Evolutionary conservation across 192 early-diverging fungal species (phyloP).

Genomic region (Coemansia sp.): DNA sequence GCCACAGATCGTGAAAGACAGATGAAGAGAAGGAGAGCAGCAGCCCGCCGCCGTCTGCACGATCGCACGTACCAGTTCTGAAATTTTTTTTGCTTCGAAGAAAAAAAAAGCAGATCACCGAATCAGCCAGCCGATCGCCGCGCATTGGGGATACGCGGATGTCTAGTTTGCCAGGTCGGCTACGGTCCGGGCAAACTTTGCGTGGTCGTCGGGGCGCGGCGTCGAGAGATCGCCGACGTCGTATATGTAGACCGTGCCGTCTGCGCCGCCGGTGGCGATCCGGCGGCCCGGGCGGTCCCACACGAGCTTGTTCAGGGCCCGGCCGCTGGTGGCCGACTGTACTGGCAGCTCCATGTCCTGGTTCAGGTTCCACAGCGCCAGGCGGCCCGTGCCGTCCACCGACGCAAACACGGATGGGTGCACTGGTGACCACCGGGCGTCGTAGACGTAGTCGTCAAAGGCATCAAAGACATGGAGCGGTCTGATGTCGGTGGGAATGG

Average conservation of each 20-base stretch:
- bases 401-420: constrained; percentile 92
- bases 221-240: constrained; percentile 83
- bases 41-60: too few species aligned
- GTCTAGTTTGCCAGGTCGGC: constrained; percentile 10
- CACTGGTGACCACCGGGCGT: constrained; percentile 95
- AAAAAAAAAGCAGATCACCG: neutral
- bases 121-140: too few species aligned
- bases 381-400: constrained; percentile 83
- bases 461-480: constrained; percentile 84
- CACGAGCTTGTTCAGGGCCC: constrained; percentile 86
- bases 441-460: constrained; percentile 94
- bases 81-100: neutral
- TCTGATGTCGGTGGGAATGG: constrained; percentile 43
- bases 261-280: constrained; percentile 74
- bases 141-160: too few species aligned
- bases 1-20: neutral
- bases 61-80: too few species aligned
- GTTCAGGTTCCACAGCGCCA: constrained; percentile 95
- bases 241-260: constrained; percentile 81
- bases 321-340: constrained; percentile 40
- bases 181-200: constrained; percentile 26
- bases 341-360: constrained; percentile 69
- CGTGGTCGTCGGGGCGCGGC: constrained; percentile 39
- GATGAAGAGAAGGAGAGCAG: neutral
- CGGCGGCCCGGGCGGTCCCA: constrained; percentile 89